Base-by-base conservation (phyloP, 2,329 filamentous ascomycete genomes). In the Talaromyces sp. region DNA sequence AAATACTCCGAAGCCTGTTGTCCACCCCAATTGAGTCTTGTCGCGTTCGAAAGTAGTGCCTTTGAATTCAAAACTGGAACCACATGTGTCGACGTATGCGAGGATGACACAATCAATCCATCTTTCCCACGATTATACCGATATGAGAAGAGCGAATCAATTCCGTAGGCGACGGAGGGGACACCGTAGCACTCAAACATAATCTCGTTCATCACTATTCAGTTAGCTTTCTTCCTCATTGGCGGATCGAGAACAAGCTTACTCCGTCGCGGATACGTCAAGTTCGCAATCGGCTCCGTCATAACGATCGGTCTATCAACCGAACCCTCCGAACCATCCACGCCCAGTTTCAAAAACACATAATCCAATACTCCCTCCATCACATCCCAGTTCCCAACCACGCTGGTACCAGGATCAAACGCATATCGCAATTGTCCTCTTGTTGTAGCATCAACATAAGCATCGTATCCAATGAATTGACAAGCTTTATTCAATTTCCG, bases 131-230 rank as follows among this genome's bases (percentile, higher is more conserved):
- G 85, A 71, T 99, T 99, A 77, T 96, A 89, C 61, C 87, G 82
- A 77, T 96, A 99, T 19, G 93, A 95, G 77, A 99, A 99, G 33
- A 99, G 83, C 10, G 92, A 95, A 73, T 99, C 94, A 75, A 99
- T 92, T 53, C 94, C 94, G 74, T 94, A 97, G 17, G 92, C 89
- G 25, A 97, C 82, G 1, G 90, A 93, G 0, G 94, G 93, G 10
- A 89, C 92, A 60, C 85, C 84, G 73, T 99, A 99, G 75, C 91
- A 95, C 74, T 99, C 94, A 72, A 97, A 99, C 10, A 99, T 79
- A 57, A 97, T 93, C 70, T 99, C 94, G 43, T 89, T 96, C 93
- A 97, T 97, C 65, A 89, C 91, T 96, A 64, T 55, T 59, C 56
- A 17, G 40, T 19, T 48, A 55, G 48, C 35, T 7, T 11, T n/a